Conservation (phyloP, 1,284 basidiomycete species). For the Phylloporus sp. region DNA sequence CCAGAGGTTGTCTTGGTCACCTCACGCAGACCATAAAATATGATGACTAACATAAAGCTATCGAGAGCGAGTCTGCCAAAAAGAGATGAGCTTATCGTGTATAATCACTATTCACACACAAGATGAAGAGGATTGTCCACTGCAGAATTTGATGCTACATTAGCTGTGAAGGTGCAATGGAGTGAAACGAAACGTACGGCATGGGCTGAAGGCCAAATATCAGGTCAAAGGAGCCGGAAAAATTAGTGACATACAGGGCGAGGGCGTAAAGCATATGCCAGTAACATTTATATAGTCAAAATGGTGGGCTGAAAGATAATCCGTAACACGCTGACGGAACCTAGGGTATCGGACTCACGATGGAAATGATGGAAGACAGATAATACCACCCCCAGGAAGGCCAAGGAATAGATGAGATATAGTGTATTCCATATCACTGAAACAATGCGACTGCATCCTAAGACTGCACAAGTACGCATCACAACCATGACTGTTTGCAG, state of each 20-base stretch:
- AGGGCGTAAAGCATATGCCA: constrained; percentile 10
- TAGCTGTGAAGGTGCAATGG: not conserved
- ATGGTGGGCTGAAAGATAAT: not conserved
- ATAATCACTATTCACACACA: constrained; percentile 11
- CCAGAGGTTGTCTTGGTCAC: not conserved
- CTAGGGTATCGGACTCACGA: constrained; percentile 11
- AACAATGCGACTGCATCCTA: constrained; percentile 13
- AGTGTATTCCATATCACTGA: not conserved
- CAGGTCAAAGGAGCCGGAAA: not conserved
- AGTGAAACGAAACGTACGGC: constrained; percentile 12
- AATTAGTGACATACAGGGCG: constrained; percentile 16
- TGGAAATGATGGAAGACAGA: not conserved
- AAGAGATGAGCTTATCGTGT: not conserved
- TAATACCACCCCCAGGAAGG: not conserved
- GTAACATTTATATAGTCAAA: constrained; percentile 12
- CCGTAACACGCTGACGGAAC: not conserved
- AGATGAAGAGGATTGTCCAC: constrained; percentile 22
- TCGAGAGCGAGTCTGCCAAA: constrained; percentile 25
- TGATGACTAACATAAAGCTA: constrained; percentile 5
- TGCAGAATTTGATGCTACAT: constrained; percentile 1
- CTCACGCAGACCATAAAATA: constrained; percentile 10
- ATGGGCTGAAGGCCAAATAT: constrained; percentile 5
- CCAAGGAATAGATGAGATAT: constrained; percentile 20
- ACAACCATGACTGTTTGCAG: constrained; percentile 26
- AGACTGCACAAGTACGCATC: constrained; percentile 27